A percentile compares a stretch with the other conserved stretches of the same genome.
Evolutionary conservation across 139 green algal species (phyloP).

Genomic region (Coccomyxa sp.): DNA sequence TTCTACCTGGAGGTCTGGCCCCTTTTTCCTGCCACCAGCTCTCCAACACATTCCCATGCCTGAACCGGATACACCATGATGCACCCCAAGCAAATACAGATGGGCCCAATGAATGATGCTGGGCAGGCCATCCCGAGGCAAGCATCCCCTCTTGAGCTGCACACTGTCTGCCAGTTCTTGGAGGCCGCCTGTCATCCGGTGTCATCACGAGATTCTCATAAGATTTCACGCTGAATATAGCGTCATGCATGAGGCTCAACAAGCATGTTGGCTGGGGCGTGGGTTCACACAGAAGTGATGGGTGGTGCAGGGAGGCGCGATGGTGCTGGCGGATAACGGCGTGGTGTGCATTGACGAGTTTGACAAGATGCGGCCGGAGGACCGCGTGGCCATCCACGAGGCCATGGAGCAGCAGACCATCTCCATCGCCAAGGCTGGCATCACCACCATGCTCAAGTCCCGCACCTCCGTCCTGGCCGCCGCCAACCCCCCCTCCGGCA

Average conservation of each 20-base stretch:
- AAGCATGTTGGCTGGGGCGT: too few species aligned
- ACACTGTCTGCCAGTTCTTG: too few species aligned
- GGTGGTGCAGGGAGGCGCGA: constrained; percentile 78
- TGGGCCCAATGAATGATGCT: too few species aligned
- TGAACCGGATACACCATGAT: too few species aligned
- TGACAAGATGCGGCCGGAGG: constrained; percentile 98
- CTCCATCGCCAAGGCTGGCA: constrained; percentile 97
- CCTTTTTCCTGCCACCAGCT: neutral
- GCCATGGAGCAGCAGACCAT: constrained; percentile 99
- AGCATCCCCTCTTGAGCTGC: too few species aligned
- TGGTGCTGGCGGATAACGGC: constrained; percentile 96
- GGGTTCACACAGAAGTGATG: too few species aligned
- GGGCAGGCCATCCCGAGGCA: too few species aligned
- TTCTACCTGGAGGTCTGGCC: constrained; percentile 70
- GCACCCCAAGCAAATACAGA: too few species aligned
- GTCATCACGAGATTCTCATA: too few species aligned
- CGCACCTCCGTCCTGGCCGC: constrained; percentile 93
- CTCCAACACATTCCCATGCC: neutral
- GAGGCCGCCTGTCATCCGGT: too few species aligned
- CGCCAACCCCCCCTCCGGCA: constrained; percentile 90
- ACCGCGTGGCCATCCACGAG: constrained; percentile 98
- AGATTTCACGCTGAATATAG: too few species aligned
- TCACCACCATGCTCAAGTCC: constrained; percentile 95
- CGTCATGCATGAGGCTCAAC: too few species aligned
- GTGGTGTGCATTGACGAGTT: constrained; percentile 99